Base-by-base conservation (phyloP, 306 rosid genomes). In the Pachyrhizus erosus region DNA sequence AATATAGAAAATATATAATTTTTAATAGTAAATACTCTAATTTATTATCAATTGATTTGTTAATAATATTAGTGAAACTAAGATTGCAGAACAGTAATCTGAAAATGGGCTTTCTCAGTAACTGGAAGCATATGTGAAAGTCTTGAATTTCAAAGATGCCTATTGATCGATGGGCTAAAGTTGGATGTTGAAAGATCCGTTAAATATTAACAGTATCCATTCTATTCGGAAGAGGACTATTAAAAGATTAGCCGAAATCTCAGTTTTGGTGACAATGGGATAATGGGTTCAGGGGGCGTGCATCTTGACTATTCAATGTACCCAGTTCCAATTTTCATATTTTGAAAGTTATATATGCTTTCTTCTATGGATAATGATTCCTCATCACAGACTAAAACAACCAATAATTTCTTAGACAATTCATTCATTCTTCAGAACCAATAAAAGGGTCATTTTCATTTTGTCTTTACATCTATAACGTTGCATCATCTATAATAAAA, bases 281-380 rank as follows among this genome's bases (percentile, higher is more conserved):
- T n/a, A 23, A 64, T 73, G 76, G 49, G 17, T 43, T 87, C 71
- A 85, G 80, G 89, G 92, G 91, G 78, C 69, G 71, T 87, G 91
- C 79, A 89, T 82, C 60, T 79, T 26, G 79, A 84, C 79, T 87
- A 81, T 92, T 86, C 90, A 84, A 73, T 80, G 82, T n/a, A 69
- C 78, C 85, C 26, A 18, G 31, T 82, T 82, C 51, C n/a, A 23
- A 42, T 26, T 27, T 34, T 48, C 70, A 87, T 65, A n/a, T n/a
- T n/a, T n/a, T 83, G 85, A 82, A 43, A 52, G 43, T 55, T 76
- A 48, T 81, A 52, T 20, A 18, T 62, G 18, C 49, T 52, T 27
- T 65, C 3, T 43, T 27, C 37, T 24, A 31, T 64, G 51, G 86
- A 83, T 82, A 75, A 80, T 70, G 70, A 72, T 78, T 68, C 46